Base-by-base conservation (phyloP, 169 alveolate genomes). In the Eimeria mitis region DNA sequence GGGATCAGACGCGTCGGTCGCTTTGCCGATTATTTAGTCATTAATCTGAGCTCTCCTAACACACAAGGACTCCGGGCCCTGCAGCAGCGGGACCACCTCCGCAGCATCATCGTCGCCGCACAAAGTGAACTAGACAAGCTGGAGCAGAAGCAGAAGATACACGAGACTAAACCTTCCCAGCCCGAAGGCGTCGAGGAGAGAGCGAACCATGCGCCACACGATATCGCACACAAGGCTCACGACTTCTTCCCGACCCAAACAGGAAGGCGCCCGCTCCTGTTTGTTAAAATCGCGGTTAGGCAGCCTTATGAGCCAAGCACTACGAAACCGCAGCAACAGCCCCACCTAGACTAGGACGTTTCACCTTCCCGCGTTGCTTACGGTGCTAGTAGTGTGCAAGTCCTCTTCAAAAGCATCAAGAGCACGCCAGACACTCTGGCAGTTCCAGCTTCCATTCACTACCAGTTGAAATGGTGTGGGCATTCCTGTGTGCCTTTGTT, bases 11-110 rank as follows among this genome's bases (percentile, higher is more conserved):
- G 94, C n/a, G 89, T 98, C 13, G 99, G 97, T 21, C 96, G 97
- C 56, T 98, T 97, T 89, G 97, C 99, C 19, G 99, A 98, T 90
- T 98, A 97, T 59, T 73, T 98, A 16, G 98, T 98, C 44, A 95
- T 98, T 25, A 98, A 98, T 63, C 98, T 98, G 37, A 97, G 98
- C 78, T 97, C 99, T 42, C 99, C 99, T 4, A 98, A 98, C 96
- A 98, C 99, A 6, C 98, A 98, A 49, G 98, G 98, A 14, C 96
- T 98, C 78, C 97, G 99, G 31, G 98, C 97, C 40, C 95, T 96
- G 75, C 98, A 97, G 95, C 85, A 89, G 44, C 94, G 96, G 34
- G 97, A 97, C 40, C 97, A 97, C 56, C 83, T 97, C 61, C 79
- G 89, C 42, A 95, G 59, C 94, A 68, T 98, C 63, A 88, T 97